A percentile compares a stretch with the other conserved stretches of the same genome.
phyloP scores from a whole-genome alignment of 495 filamentous ascomycete species.

The Immersiella caudata region DNA sequence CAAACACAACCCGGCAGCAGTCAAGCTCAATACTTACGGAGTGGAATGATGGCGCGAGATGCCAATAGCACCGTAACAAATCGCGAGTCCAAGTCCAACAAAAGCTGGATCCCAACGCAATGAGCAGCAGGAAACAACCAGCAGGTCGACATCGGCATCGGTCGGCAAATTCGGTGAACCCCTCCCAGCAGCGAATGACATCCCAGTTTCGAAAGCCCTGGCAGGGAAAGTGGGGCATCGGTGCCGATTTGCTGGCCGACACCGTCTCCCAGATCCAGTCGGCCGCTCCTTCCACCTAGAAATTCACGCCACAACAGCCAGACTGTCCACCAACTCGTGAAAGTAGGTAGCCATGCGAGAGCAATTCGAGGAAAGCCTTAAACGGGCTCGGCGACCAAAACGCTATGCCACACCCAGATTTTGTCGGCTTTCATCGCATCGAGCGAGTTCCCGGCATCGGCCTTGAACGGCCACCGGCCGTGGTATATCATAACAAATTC shows the following conservation, averaged over 20 bases:
- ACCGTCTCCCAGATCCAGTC: neutral
- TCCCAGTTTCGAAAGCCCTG: neutral
- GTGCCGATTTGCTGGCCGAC: constrained; percentile 7
- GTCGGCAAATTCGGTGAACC: neutral
- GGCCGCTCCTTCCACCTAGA: neutral
- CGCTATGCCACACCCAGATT: too few species aligned
- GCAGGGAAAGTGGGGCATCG: neutral
- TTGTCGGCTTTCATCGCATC: too few species aligned
- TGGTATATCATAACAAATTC: neutral
- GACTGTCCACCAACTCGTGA: too few species aligned
- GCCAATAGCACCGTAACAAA: neutral
- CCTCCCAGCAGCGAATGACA: neutral
- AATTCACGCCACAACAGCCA: neutral
- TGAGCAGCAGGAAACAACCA: too few species aligned
- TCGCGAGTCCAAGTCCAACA: too few species aligned
- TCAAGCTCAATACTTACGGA: neutral
- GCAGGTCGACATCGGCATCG: neutral
- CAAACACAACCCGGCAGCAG: neutral
- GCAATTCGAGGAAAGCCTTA: too few species aligned
- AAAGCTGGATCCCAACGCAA: too few species aligned
- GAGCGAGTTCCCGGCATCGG: too few species aligned
- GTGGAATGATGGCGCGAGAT: neutral
- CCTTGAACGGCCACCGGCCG: neutral
- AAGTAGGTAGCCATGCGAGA: too few species aligned
- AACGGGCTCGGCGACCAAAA: too few species aligned